Conservation (phyloP, 1,139 yeast species). For the Sugiyamaella paludigena region DNA sequence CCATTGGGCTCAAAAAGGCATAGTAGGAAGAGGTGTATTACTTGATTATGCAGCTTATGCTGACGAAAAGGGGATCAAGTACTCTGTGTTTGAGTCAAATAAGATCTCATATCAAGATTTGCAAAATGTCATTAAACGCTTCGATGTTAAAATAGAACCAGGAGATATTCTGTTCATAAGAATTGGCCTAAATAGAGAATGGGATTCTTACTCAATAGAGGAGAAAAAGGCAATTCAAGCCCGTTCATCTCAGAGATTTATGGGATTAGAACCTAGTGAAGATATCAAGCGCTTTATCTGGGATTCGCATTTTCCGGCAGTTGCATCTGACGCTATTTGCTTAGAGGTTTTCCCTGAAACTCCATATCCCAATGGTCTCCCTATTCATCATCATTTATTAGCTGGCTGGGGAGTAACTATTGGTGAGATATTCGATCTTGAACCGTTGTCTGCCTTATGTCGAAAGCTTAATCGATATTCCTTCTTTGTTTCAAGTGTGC, state of each 20-base stretch:
- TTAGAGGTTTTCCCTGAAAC: constrained; percentile 28
- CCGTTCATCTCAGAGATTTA: constrained; percentile 11
- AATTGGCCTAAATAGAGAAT: constrained; percentile 34
- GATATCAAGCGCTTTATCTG: constrained; percentile 29
- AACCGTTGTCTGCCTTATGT: constrained; percentile 28
- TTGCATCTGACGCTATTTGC: constrained; percentile 33
- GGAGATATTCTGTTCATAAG: constrained; percentile 35
- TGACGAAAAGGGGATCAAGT: constrained; percentile 26
- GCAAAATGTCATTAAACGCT: constrained; percentile 25
- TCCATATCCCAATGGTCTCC: constrained; percentile 22
- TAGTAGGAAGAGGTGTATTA: constrained; percentile 37
- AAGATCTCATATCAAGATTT: constrained; percentile 28
- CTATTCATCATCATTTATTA: constrained; percentile 20
- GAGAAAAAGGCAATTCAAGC: constrained; percentile 6
- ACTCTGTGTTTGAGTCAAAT: constrained; percentile 29
- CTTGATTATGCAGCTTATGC: constrained; percentile 36
- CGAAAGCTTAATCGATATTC: constrained; percentile 25
- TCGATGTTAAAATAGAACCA: constrained; percentile 25
- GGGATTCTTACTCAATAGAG: constrained; percentile 26
- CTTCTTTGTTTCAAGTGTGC: constrained; percentile 34
- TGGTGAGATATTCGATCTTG: constrained; percentile 31
- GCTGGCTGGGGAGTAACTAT: constrained; percentile 23
- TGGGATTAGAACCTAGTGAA: constrained; percentile 29
- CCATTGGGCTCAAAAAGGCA: constrained; percentile 34
- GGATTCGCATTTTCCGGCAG: constrained; percentile 32